A percentile compares a stretch with the other conserved stretches of the same genome.
These are phyloP conservation scores for Kurtzmaniella quercitrusa DNA, from an alignment of 1,139 yeast genomes.

Conservation along the genomic window DNA sequence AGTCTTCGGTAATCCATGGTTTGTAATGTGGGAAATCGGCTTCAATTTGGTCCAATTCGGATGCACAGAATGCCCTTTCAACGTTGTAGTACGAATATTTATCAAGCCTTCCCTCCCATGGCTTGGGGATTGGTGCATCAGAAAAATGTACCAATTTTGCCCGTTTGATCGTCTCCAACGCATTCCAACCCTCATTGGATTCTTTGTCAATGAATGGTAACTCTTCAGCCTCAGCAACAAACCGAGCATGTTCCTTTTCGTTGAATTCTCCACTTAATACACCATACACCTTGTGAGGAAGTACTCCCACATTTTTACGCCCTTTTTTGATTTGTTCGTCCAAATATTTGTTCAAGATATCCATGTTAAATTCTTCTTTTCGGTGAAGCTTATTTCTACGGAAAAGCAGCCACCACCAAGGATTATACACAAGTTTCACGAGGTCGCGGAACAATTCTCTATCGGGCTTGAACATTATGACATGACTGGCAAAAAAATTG, in stretches of 20 bases:
- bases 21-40: conserved; percentile 19
- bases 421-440: conserved; percentile 25
- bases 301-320: conserved; percentile 26
- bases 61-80: conserved; percentile 23
- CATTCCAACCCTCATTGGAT: conserved; percentile 25
- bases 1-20: conserved; percentile 30
- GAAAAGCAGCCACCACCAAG: conserved; percentile 28
- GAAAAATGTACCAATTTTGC: conserved; percentile 38
- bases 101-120: conserved; percentile 32
- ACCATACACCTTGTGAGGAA: conserved; percentile 47
- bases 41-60: conserved; percentile 13
- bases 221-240: conserved; percentile 30
- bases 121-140: conserved; percentile 46
- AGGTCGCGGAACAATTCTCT: conserved; percentile 23
- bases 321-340: conserved; percentile 17
- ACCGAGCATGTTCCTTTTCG: conserved; percentile 21
- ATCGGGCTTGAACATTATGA: conserved; percentile 46
- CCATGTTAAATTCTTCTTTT: conserved; percentile 45
- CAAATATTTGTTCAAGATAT: conserved; percentile 39
- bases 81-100: conserved; percentile 21
- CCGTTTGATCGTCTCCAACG: conserved; percentile 15
- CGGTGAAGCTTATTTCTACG: conserved; percentile 19
- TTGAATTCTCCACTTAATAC: conserved; percentile 48
- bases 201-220: conserved; percentile 24
- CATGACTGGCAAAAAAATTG: conserved; percentile 37